Percentiles rank a stretch among this genome's conserved stretches.
These are phyloP conservation scores for Malus domestica DNA, from an alignment of 306 rosid genomes.

Conservation along the genomic window DNA sequence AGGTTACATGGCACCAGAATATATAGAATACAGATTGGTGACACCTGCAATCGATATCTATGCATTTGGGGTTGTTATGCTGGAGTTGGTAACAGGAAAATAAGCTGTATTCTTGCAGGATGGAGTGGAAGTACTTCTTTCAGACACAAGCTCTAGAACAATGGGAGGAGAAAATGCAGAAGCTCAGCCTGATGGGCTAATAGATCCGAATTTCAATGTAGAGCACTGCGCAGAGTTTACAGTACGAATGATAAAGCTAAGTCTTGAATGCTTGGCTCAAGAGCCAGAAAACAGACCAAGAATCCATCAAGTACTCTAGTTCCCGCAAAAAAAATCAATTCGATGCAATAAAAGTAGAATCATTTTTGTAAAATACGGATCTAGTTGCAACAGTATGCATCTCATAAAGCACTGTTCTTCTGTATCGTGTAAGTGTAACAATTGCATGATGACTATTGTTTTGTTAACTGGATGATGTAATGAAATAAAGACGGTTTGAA, in stretches of 20 bases:
- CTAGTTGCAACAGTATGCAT: background rate
- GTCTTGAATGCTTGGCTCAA: slow-evolving; percentile 47
- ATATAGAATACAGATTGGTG: slow-evolving; percentile 27
- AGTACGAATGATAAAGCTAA: slow-evolving; percentile 29
- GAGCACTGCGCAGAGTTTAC: slow-evolving; percentile 18
- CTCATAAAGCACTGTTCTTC: background rate
- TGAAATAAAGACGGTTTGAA: too few relatives aligned
- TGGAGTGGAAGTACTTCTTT: slow-evolving; percentile 41
- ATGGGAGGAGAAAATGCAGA: slow-evolving; percentile 27
- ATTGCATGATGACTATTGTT: background rate
- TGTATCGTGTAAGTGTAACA: background rate
- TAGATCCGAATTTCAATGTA: slow-evolving; percentile 38
- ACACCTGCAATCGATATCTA: slow-evolving; percentile 55
- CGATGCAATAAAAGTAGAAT: slow-evolving; percentile 2
- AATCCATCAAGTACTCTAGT: slow-evolving; percentile 20
- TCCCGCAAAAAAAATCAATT: slow-evolving; percentile 21
- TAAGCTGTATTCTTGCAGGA: slow-evolving; percentile 28
- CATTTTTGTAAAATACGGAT: background rate
- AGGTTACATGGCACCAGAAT: slow-evolving; percentile 50
- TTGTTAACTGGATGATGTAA: background rate
- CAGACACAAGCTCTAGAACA: slow-evolving; percentile 13
- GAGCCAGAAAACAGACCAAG: slow-evolving; percentile 29
- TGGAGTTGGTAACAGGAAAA: slow-evolving; percentile 54
- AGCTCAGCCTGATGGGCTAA: slow-evolving; percentile 23
- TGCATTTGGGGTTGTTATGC: slow-evolving; percentile 51